Conservation (phyloP, 2,329 filamentous ascomycete species). For the Phyllosticta citribraziliensis region DNA sequence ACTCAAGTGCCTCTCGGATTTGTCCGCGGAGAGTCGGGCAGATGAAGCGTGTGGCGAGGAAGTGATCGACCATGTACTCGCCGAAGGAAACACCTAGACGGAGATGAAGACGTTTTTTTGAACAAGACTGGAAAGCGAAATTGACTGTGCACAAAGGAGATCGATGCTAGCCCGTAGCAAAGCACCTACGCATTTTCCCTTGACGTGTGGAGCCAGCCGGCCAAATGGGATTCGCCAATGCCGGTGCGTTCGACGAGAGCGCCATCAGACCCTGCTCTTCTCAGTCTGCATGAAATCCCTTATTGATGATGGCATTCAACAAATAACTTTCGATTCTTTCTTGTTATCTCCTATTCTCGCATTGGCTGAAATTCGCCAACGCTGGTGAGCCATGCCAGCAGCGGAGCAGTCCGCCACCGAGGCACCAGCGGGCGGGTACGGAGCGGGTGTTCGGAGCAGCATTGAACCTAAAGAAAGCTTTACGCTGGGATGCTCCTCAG, state of each 20-base stretch:
- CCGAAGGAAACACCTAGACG: background rate
- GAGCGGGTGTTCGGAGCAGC: background rate
- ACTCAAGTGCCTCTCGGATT: background rate
- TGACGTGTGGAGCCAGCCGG: no score
- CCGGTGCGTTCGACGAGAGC: no score
- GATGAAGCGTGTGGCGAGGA: background rate
- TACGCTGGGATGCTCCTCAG: background rate
- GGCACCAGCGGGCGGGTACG: no score
- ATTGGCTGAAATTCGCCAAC: background rate
- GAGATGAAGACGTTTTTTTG: background rate
- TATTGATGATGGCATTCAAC: no score
- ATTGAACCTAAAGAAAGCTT: background rate
- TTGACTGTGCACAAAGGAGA: background rate
- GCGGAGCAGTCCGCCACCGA: background rate
- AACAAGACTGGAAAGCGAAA: background rate
- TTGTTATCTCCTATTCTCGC: background rate
- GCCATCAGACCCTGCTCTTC: no score
- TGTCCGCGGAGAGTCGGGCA: background rate
- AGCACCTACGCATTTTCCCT: no score
- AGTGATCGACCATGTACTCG: background rate
- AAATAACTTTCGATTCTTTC: no score
- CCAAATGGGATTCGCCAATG: no score
- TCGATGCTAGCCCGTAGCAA: no score
- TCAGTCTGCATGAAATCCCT: no score
- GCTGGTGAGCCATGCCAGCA: background rate